phyloP scores from a whole-genome alignment of 2,329 filamentous ascomycete genomes.

The Calonectria ilicicola region DNA sequence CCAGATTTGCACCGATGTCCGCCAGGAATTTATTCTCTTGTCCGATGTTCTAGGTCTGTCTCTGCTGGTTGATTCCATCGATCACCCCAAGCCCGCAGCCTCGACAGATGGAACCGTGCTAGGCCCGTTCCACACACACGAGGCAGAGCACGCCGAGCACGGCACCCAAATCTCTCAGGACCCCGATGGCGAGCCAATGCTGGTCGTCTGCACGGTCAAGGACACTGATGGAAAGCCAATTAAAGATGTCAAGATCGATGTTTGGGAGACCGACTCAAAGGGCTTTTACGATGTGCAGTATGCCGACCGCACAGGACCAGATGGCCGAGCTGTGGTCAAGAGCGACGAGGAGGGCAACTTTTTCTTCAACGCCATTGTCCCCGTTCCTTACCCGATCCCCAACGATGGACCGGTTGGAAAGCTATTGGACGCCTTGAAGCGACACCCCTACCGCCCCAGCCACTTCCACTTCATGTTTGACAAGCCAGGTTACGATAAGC shows the following conservation, averaged over 20 bases:
- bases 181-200: constrained; percentile 71
- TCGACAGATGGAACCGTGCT: constrained; percentile 81
- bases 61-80: constrained; percentile 81
- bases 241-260: constrained; percentile 74
- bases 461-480: constrained; percentile 94
- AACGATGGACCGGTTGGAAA: constrained; percentile 86
- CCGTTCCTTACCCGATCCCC: constrained; percentile 87
- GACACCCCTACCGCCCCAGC: constrained; percentile 81
- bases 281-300: constrained; percentile 84
- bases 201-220: constrained; percentile 75
- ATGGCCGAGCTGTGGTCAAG: constrained; percentile 45
- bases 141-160: constrained; percentile 66
- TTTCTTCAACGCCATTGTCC: constrained; percentile 87
- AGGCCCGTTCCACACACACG: constrained; percentile 82
- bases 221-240: constrained; percentile 72
- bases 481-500: constrained; percentile 26
- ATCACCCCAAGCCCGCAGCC: constrained; percentile 77
- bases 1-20: constrained; percentile 75
- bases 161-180: constrained; percentile 74
- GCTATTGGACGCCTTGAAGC: constrained; percentile 71
- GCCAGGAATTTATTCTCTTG: constrained; percentile 80
- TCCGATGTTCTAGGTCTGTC: constrained; percentile 81
- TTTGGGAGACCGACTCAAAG: constrained; percentile 83
- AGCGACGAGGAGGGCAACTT: constrained; percentile 53
- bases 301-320: constrained; percentile 60